Evolutionary conservation across 108 stramenopile genomes (phyloP).

Genomic region (Nitzschia inconspicua): DNA sequence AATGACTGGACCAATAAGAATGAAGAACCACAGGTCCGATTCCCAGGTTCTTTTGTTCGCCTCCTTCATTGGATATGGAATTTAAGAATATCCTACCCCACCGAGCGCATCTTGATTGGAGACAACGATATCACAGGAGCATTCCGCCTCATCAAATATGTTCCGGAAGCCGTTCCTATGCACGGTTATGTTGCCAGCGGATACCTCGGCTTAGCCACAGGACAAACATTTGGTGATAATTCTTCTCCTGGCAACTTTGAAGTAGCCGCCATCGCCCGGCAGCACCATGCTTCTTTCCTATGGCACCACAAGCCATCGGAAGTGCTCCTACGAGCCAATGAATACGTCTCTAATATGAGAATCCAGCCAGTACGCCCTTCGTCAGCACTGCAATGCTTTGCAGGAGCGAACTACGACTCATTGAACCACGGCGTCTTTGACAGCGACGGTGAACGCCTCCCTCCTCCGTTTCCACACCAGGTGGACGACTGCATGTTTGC

Average conservation of each 20-base stretch:
- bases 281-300: not conserved
- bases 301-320: conserved; percentile 1
- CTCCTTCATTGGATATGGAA: conserved; percentile 6
- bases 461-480: conserved; percentile 1
- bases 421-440: not conserved
- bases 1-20: conserved; percentile 18
- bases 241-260: conserved; percentile 10
- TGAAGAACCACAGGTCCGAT: not conserved
- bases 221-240: conserved; percentile 10
- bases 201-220: not conserved
- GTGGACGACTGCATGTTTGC: conserved; percentile 12
- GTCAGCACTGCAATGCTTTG: not conserved
- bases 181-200: not conserved
- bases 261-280: not conserved
- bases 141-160: conserved; percentile 7
- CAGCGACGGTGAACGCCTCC: not conserved
- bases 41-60: not conserved
- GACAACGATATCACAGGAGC: conserved; percentile 5
- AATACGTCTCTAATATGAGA: not conserved
- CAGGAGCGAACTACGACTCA: not conserved
- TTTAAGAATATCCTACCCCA: conserved; percentile 9
- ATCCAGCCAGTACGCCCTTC: not conserved
- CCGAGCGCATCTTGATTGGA: not conserved
- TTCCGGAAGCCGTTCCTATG: conserved; percentile 4
- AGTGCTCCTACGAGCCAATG: not conserved